Evolutionary conservation across 2,329 filamentous ascomycete species (phyloP), one percentile per base, ranked within the genome.

Genomic region (Aspergillus pseudotamarii): DNA sequence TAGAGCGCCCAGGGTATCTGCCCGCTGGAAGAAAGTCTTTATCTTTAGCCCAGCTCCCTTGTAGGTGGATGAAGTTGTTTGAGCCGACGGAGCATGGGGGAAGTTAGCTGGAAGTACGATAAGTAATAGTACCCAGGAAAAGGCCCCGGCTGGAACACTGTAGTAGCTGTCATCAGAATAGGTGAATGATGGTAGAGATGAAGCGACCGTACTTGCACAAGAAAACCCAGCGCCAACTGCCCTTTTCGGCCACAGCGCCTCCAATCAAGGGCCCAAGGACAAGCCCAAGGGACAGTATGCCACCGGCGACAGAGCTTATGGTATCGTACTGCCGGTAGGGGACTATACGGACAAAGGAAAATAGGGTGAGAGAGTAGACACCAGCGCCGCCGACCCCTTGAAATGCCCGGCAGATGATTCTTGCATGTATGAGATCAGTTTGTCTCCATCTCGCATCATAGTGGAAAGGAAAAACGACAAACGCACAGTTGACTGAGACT

Each of bases 141-240:
- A 10, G 26, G 57, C 57, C 2, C 67, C 68, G 4, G 61, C 63
- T 12, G 68, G 69, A n/a, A 71, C 61, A 56, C 46, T 50, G 64
- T 65, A 46, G 64, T 65, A 46, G 41, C 11, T 21, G 21, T 19
- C 16, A 30, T 50, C 30, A 59, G 41, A 38, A 23, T 12, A 30
- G 4, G 14, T 23, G 6, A 38, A 12, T 10, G 12, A 38, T 51
- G 28, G 8, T 16, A 12, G 16, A 32, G 32, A 3, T 21, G 8
- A 26, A 21, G 16, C 12, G 10, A 67, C 82, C 53, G 16, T 75
- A 88, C 85, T 89, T 89, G 72, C 88, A 84, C 72, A 85, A 85
- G 72, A 89, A 89, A 45, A 89, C 80, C 79, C 85, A 87, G 57
- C 84, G 79, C 87, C 87, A 89, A 50, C 79, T 80, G 21, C 81